Percentiles rank a stretch among this genome's conserved stretches.
phyloP scores from a whole-genome alignment of 2,329 filamentous ascomycete species.

The Plenodomus biglobosus region DNA sequence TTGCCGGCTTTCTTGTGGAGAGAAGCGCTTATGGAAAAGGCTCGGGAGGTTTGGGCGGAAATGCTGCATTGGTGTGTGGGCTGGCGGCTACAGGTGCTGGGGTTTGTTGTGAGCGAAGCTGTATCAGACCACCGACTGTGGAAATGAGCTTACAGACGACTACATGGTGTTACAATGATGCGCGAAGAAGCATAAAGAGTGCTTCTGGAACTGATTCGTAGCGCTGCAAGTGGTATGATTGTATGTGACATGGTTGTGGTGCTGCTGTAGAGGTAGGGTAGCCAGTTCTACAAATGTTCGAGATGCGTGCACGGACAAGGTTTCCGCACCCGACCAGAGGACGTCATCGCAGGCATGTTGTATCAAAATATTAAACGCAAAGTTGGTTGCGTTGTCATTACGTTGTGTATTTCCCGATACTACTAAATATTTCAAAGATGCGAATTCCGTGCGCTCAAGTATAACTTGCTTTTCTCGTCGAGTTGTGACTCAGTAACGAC shows the following conservation, averaged over 20 bases:
- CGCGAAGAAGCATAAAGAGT: conserved; percentile 11
- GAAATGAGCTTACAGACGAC: conserved; percentile 25
- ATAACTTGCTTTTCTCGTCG: background rate
- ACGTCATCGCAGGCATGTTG: background rate
- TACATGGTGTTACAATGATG: conserved; percentile 29
- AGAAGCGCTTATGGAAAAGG: conserved; percentile 48
- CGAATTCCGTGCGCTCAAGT: background rate
- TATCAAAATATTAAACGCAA: background rate
- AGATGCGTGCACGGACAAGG: background rate
- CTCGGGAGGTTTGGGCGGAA: conserved; percentile 13
- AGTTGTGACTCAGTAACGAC: background rate
- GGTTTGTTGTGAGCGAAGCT: conserved; percentile 11
- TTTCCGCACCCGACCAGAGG: background rate
- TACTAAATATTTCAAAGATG: background rate
- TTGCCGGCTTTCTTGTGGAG: conserved; percentile 59
- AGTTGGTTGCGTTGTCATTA: background rate
- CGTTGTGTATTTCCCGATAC: background rate
- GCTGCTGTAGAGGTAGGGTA: background rate
- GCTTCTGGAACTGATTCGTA: conserved; percentile 21
- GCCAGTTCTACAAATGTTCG: background rate
- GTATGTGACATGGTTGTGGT: conserved; percentile 28
- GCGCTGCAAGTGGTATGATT: conserved; percentile 24
- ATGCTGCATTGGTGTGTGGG: conserved; percentile 13
- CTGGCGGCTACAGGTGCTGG: conserved; percentile 4
- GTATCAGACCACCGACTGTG: background rate